phyloP scores from a whole-genome alignment of 2,329 filamentous ascomycete genomes.

The Parasarocladium wereldwijsianum region DNA sequence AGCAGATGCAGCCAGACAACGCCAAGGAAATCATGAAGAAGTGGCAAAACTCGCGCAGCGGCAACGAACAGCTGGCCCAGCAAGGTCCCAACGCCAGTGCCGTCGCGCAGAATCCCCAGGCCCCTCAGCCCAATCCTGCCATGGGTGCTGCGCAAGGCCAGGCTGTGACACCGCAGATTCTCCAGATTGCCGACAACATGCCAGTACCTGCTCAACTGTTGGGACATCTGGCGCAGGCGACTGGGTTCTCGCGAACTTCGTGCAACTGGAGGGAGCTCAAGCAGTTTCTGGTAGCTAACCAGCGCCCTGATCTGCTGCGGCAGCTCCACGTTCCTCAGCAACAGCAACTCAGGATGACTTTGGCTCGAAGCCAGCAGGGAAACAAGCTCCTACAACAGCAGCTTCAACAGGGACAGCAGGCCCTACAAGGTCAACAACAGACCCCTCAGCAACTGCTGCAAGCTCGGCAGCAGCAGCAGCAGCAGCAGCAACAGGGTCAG shows the following conservation, averaged over 20 bases:
- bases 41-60: conserved; percentile 24
- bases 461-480: conserved; percentile 14
- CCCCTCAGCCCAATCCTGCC: conserved; percentile 12
- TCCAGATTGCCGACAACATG: conserved; percentile 30
- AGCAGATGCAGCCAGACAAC: conserved; percentile 31
- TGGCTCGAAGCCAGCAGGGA: too few species aligned
- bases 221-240: conserved; percentile 10
- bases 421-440: conserved; percentile 8
- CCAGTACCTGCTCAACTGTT: conserved; percentile 25
- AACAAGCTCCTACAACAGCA: too few species aligned
- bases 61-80: conserved; percentile 17
- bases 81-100: conserved; percentile 15
- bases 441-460: conserved; percentile 10
- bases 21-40: conserved; percentile 34
- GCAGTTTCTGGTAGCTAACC: conserved; percentile 19
- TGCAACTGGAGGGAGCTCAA: conserved; percentile 32
- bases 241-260: conserved; percentile 28
- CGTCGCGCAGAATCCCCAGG: conserved; percentile 11
- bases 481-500: conserved; percentile 4
- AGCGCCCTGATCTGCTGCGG: conserved; percentile 15
- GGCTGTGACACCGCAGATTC: conserved; percentile 16
- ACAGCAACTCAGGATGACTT: too few species aligned
- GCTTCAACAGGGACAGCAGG: conserved; percentile 13
- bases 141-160: conserved; percentile 15
- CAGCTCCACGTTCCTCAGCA: too few species aligned